These are phyloP conservation scores for Earliella scabrosa DNA, from an alignment of 1,284 basidiomycete species.

Conservation along the genomic window DNA sequence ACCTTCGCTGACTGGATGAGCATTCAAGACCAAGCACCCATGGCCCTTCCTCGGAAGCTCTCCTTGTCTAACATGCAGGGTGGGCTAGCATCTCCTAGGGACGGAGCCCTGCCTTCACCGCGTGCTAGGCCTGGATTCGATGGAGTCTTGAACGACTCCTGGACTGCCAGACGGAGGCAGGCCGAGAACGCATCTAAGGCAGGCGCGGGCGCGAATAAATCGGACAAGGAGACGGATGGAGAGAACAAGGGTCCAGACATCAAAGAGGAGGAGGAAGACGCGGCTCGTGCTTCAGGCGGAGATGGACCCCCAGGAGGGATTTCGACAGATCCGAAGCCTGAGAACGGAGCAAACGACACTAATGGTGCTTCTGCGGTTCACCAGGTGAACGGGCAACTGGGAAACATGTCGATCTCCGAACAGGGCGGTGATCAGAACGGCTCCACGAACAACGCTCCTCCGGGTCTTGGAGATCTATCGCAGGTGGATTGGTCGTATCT, in stretches of 20 bases:
- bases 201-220: conserved; percentile 38
- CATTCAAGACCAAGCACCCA: conserved; percentile 49
- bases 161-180: conserved; percentile 63
- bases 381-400: conserved; percentile 11
- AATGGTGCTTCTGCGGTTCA: neutral
- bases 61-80: conserved; percentile 68
- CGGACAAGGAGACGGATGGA: conserved; percentile 44
- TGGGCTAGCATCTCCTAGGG: conserved; percentile 58
- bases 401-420: conserved; percentile 13
- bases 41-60: conserved; percentile 61
- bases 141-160: conserved; percentile 74
- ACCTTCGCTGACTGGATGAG: conserved; percentile 1
- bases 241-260: conserved; percentile 50
- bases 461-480: conserved; percentile 61
- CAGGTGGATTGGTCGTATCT: conserved; percentile 90
- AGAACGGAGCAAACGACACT: neutral
- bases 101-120: conserved; percentile 62
- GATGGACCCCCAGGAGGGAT: conserved; percentile 7
- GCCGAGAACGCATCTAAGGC: conserved; percentile 54
- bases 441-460: conserved; percentile 34
- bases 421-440: conserved; percentile 1
- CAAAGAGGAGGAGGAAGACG: conserved; percentile 54
- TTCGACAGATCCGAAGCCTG: neutral
- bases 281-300: conserved; percentile 16
- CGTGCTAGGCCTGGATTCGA: conserved; percentile 72